Percentiles rank a stretch among this genome's conserved stretches.
Conservation (phyloP, 2,329 filamentous ascomycete genomes). For the Epichloe aotearoae region DNA sequence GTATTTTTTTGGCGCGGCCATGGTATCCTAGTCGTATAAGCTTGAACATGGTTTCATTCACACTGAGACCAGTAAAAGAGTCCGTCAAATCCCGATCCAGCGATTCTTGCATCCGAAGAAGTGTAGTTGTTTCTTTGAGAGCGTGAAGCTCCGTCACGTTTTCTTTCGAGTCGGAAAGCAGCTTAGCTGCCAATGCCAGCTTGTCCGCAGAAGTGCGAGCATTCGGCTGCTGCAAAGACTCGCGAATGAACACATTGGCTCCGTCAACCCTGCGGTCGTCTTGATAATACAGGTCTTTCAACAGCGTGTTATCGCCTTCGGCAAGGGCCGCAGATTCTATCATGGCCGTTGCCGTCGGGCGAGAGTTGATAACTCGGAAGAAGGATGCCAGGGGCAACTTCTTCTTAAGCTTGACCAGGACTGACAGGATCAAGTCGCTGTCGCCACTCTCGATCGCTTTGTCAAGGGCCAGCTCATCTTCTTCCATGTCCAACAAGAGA, state of each 20-base stretch:
- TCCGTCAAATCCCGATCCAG: constrained; percentile 74
- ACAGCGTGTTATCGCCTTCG: constrained; percentile 60
- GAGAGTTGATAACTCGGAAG: constrained; percentile 78
- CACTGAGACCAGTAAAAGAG: constrained; percentile 66
- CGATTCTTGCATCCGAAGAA: constrained; percentile 75
- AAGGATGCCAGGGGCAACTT: constrained; percentile 84
- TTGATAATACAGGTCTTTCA: constrained; percentile 96
- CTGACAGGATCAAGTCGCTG: constrained; percentile 81
- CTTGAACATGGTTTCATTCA: constrained; percentile 88
- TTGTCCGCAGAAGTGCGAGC: constrained; percentile 66
- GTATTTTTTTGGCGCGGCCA: constrained; percentile 78
- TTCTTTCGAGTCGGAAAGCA: constrained; percentile 76
- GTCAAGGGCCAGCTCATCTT: constrained; percentile 87
- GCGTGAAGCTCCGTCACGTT: constrained; percentile 58
- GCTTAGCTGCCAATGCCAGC: constrained; percentile 69
- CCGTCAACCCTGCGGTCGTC: constrained; percentile 85
- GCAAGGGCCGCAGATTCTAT: constrained; percentile 68
- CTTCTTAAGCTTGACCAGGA: constrained; percentile 76
- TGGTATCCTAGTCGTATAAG: constrained; percentile 70
- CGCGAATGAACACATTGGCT: constrained; percentile 72
- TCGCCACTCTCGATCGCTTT: constrained; percentile 95
- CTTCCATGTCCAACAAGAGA: constrained; percentile 83
- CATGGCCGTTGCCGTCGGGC: constrained; percentile 75
- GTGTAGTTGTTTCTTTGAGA: constrained; percentile 64
- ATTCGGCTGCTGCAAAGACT: constrained; percentile 64